Evolutionary conservation across 2,329 filamentous ascomycete species (phyloP), one percentile per base, ranked within the genome.

Genomic region (Sporothrix mexicana): DNA sequence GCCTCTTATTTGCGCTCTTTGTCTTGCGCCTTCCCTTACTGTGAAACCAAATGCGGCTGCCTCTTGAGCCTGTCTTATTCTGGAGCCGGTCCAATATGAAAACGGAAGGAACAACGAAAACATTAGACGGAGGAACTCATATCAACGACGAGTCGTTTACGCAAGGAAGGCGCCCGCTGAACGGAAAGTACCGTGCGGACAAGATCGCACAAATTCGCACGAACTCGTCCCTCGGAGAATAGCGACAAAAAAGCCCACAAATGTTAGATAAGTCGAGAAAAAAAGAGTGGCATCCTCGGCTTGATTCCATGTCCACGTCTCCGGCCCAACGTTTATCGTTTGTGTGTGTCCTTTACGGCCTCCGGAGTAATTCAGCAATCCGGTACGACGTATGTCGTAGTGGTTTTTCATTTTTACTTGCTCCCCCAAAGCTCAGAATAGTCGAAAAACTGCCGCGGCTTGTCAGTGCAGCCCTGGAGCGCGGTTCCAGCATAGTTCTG

Each of bases 351-450:
- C n/a, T 20, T 41, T 12, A n/a, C 61, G 61, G 66, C 25, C 15
- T 41, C 25, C 66, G 66, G 66, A 51, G 66, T 49, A 68, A 68
- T 68, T 53, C 66, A 68, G 66, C 66, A 47, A 51, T 43, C 66
- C 66, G 66, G 23, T 45, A 25, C 51, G 5, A 4, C n/a, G n/a
- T n/a, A n/a, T n/a, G n/a, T n/a, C 6, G 51, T 25, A 30, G 59
- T 15, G n/a, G 6, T 25, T 15, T 45, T 47, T 20, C 17, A 6
- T 13, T 41, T 36, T 61, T 43, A 6, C 1, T 20, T 5, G 30
- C 2, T 36, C 30, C 30, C 30, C 30, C 5, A 36, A 36, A 36
- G 30, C 30, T 36, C 30, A 36, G 30, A 36, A 36, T 36, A 36
- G 7, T 36, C 30, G 30, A 36, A 36, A 36, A 36, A 36, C 5